Base-by-base conservation (phyloP, 805 yeast species). In the Hanseniaspora lachancei region DNA sequence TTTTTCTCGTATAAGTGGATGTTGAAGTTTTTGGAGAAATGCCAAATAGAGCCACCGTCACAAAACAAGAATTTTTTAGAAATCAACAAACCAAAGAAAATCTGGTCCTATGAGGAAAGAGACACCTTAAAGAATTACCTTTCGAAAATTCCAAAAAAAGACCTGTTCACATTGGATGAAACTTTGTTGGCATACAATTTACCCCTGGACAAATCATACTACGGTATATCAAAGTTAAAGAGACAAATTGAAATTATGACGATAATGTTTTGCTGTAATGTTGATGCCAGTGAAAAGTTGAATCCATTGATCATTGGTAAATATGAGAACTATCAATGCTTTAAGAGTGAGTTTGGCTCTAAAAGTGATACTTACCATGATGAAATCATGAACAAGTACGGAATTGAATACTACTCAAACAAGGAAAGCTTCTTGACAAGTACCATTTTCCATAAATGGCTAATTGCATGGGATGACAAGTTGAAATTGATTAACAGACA, bases 1-100 rank as follows among this genome's bases (percentile, higher is more conserved):
- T 74, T 79, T n/a, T 81, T 81, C 61, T 75, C 76, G 44, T 79
- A 78, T 58, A 79, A 80, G 59, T 81, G 86, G 86, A 75, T 81
- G 60, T 70, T 65, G 1, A 67, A 64, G 44, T 66, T 66, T 57
- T 42, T 56, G 40, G 38, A 53, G 35, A 44, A 48, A 39, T 53
- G 56, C n/a, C 40, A 46, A n/a, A 53, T 53, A 64, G 67, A 16
- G 68, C 65, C 65, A 75, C 64, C 72, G 77, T 65, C 62, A 69
- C 66, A 63, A 12, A 70, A 71, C 57, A 73, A 75, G 61, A 72
- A 79, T 62, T 77, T 78, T 59, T 73, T 80, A 34, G 80, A 77
- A 57, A 63, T 74, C 10, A 70, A 70, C 18, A 71, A 70, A 50
- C 68, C 72, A n/a, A 67, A 78, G 48, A 79, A 78, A 60, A 76